Conservation (phyloP, 83 land plant genomes). For the Isoetes engelmannii region DNA sequence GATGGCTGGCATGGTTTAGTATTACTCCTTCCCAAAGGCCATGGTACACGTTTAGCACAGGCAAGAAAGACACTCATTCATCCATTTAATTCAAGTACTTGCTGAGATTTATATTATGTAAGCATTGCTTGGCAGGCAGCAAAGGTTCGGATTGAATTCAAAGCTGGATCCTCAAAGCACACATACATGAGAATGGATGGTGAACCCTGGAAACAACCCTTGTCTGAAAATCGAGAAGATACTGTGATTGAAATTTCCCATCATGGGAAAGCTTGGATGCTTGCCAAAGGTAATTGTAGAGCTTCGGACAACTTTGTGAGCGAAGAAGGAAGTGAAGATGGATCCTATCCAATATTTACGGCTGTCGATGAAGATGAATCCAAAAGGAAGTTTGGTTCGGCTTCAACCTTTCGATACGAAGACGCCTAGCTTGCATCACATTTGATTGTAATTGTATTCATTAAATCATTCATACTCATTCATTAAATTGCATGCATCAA, state of each 20-base stretch:
- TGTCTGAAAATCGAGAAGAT: constrained; percentile 48
- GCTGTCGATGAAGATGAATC: constrained; percentile 17
- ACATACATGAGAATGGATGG: constrained; percentile 79
- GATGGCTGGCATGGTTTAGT: constrained; percentile 79
- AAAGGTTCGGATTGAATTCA: constrained; percentile 54
- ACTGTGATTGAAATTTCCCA: constrained; percentile 60
- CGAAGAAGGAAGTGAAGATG: constrained; percentile 29
- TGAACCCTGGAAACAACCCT: constrained; percentile 79
- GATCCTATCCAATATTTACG: constrained; percentile 12
- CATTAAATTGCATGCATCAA: no score
- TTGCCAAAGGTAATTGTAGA: constrained; percentile 36
- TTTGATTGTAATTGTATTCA: no score
- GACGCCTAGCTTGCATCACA: no score
- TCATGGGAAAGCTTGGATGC: constrained; percentile 56
- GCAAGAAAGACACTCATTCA: constrained; percentile 22
- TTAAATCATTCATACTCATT: no score
- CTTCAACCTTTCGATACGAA: constrained; percentile 41
- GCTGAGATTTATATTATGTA: no score
- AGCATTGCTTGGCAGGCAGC: constrained; percentile 48
- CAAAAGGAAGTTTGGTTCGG: constrained; percentile 42
- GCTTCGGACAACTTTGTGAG: constrained; percentile 42
- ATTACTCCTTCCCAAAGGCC: constrained; percentile 60
- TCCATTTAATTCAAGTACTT: neutral
- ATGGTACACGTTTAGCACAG: constrained; percentile 87
- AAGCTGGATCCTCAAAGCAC: constrained; percentile 42